These are phyloP conservation scores for Talaromyces sp. DNA, from an alignment of 2,329 filamentous ascomycete genomes.

Conservation along the genomic window DNA sequence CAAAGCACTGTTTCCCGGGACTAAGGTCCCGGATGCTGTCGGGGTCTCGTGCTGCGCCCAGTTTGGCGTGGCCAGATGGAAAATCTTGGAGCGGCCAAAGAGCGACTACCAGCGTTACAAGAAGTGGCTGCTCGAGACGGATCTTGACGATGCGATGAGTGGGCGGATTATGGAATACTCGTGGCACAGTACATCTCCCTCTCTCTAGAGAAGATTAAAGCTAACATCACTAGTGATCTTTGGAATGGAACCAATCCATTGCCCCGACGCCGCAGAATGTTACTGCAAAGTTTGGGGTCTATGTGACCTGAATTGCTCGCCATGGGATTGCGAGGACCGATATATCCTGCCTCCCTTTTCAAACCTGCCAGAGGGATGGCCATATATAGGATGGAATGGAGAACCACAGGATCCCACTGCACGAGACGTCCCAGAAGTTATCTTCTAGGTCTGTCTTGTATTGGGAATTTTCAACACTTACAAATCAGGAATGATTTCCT, in stretches of 20 bases:
- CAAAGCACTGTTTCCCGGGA: conserved; percentile 44
- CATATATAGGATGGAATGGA: conserved; percentile 50
- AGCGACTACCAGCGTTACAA: conserved; percentile 47
- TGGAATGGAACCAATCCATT: conserved; percentile 55
- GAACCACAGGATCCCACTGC: conserved; percentile 29
- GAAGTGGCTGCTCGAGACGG: conserved; percentile 46
- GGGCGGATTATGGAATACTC: conserved; percentile 55
- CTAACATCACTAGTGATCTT: conserved; percentile 48
- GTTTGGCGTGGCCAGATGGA: conserved; percentile 48
- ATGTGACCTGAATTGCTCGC: conserved; percentile 45
- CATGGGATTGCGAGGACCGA: conserved; percentile 49
- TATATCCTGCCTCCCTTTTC: conserved; percentile 58
- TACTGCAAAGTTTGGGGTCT: conserved; percentile 65
- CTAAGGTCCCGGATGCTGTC: conserved; percentile 39
- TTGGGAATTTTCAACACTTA: not conserved
- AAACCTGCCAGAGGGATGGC: conserved; percentile 59
- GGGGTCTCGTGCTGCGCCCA: conserved; percentile 54
- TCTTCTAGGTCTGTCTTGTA: not conserved
- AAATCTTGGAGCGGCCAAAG: conserved; percentile 41
- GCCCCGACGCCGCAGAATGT: conserved; percentile 57
- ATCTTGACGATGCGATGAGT: conserved; percentile 45
- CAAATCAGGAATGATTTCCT: not conserved
- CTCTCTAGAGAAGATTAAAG: not conserved
- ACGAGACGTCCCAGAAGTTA: conserved; percentile 20
- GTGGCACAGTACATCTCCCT: conserved; percentile 48